Percentiles rank a stretch among this genome's conserved stretches.
phyloP scores from a whole-genome alignment of 2,329 filamentous ascomycete species.

The Colletotrichum incanum region DNA sequence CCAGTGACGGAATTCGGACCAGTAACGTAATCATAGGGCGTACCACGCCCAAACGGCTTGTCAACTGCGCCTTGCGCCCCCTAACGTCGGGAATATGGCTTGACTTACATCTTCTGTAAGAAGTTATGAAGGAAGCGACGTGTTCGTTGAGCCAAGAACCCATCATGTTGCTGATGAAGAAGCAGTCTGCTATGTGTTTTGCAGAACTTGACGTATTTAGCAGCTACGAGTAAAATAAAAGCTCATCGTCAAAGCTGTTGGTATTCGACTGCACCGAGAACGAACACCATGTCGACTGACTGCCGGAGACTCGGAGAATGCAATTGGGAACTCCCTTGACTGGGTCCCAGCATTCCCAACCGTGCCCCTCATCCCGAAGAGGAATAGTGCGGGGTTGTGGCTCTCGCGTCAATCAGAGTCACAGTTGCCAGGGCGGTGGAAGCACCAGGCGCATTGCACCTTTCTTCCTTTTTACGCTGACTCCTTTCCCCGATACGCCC shows the following conservation, averaged over 20 bases:
- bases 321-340: background rate
- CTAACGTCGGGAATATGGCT: background rate
- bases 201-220: too few species aligned
- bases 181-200: too few species aligned
- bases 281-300: background rate
- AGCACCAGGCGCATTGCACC: conserved; percentile 2
- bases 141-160: too few species aligned
- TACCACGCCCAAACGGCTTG: too few species aligned
- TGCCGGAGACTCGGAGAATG: background rate
- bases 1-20: background rate
- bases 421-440: conserved; percentile 12
- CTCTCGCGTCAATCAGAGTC: conserved; percentile 29
- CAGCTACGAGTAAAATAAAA: too few species aligned
- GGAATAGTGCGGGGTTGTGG: conserved; percentile 45
- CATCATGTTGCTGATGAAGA: too few species aligned
- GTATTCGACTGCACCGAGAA: too few species aligned
- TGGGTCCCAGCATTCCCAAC: background rate
- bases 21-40: too few species aligned
- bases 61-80: background rate
- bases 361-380: conserved; percentile 43
- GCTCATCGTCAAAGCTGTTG: background rate
- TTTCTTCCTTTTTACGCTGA: conserved; percentile 7
- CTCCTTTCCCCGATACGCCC: conserved; percentile 7
- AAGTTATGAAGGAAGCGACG: too few species aligned
- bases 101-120: too few species aligned